Evolutionary conservation across 768 basidiomycete genomes (phyloP).

Genomic region (Lepiota brunneoincarnata): DNA sequence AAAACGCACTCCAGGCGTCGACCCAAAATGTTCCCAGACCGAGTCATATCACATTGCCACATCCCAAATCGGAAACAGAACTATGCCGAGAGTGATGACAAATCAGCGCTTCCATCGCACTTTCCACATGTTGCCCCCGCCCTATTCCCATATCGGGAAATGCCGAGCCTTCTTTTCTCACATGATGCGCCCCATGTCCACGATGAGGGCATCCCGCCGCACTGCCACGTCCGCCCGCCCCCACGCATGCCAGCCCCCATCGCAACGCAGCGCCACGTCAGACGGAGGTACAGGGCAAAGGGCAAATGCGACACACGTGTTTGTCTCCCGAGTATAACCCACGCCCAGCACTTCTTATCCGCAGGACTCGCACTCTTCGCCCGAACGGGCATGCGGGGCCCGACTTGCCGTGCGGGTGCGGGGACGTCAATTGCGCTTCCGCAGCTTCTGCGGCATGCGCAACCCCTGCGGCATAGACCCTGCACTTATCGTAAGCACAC

Average conservation of each 20-base stretch:
- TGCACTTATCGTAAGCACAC: background rate
- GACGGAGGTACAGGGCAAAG: background rate
- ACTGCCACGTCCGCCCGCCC: background rate
- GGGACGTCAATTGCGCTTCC: background rate
- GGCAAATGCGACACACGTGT: background rate
- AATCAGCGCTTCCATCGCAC: constrained; percentile 10
- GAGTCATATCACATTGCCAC: constrained; percentile 9
- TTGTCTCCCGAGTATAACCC: constrained; percentile 1
- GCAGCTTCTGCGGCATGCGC: constrained; percentile 4
- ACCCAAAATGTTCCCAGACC: background rate
- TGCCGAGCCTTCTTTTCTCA: background rate
- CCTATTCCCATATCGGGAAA: background rate
- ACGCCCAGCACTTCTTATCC: background rate
- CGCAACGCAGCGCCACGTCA: background rate
- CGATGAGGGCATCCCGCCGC: background rate
- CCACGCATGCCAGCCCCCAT: background rate
- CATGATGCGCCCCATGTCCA: background rate
- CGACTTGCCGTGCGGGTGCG: background rate
- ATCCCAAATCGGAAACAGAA: background rate
- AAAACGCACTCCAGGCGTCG: background rate
- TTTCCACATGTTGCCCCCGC: constrained; percentile 3
- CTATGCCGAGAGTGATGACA: constrained; percentile 3
- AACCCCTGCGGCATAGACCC: constrained; percentile 1
- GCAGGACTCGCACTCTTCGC: background rate
- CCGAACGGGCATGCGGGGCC: background rate